These are phyloP conservation scores for Globisporangium rhizosaccharum DNA, from an alignment of 352 stramenopile species.

Conservation along the genomic window DNA sequence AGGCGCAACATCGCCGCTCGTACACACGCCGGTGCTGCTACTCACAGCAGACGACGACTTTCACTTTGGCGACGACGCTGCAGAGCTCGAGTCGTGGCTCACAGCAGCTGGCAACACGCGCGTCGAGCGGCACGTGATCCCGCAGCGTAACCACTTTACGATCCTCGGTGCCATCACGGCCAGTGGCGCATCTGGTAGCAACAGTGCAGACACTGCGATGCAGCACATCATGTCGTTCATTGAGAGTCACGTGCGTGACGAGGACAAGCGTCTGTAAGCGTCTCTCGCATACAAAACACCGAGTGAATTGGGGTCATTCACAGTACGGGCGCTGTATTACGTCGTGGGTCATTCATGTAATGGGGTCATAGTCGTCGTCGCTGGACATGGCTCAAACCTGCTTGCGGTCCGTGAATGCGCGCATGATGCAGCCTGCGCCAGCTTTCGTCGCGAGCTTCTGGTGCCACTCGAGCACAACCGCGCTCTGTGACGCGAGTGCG, in stretches of 20 bases:
- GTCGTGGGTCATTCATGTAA: background rate
- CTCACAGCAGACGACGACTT: constrained; percentile 74
- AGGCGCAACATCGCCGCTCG: constrained; percentile 34
- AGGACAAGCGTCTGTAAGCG: background rate
- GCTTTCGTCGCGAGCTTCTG: constrained; percentile 81
- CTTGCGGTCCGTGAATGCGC: constrained; percentile 85
- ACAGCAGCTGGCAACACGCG: constrained; percentile 34
- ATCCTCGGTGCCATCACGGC: constrained; percentile 58
- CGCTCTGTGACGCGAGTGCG: constrained; percentile 67
- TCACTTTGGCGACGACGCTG: constrained; percentile 70
- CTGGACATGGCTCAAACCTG: constrained; percentile 48
- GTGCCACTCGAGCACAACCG: constrained; percentile 84
- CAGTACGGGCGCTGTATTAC: background rate
- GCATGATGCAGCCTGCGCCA: constrained; percentile 85
- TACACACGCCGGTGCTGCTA: constrained; percentile 46
- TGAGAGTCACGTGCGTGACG: constrained; percentile 2
- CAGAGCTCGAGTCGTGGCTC: constrained; percentile 64
- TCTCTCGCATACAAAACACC: background rate
- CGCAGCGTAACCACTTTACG: constrained; percentile 66
- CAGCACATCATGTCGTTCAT: constrained; percentile 44
- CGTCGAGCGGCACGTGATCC: constrained; percentile 40
- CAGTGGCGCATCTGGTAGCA: background rate
- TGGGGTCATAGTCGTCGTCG: background rate
- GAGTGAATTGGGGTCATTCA: background rate
- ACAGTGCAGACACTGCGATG: constrained; percentile 30